Evolutionary conservation across 192 early-diverging fungal genomes (phyloP), one percentile per base, ranked within the genome.

Genomic region (Linnemannia schmuckeri): DNA sequence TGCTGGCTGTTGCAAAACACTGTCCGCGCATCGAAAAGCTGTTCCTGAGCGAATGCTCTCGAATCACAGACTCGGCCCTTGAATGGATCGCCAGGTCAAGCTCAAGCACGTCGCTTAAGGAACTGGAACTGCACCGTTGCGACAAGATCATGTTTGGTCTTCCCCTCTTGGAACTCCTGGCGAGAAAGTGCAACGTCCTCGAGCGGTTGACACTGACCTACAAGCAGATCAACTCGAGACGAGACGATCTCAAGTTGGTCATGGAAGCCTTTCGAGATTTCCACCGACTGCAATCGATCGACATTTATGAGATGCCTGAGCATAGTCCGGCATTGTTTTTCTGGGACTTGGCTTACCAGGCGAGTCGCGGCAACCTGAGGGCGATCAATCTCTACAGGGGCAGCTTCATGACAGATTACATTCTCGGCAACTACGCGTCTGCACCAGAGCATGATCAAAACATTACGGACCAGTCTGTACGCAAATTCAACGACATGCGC

Each of bases 21-120:
- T 92, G 91, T 75, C 90, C 82, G 4, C 44, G 70, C 3, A 78
- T 92, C 9, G 81, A 91, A 57, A 83, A 90, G 46, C 76, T 92
- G 30, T 90, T 85, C 78, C 77, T 92, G 37, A 76, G 86, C 12
- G 90, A 90, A 33, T 92, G 91, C 71, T 83, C 84, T 8, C 79
- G 88, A 5, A 79, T 92, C 20, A 87, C 86, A 15, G 91, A 92
- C 33, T 20, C 73, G 8, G 89, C 91, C 3, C 47, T 92, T 6
- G 77, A 78, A 24, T 82, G 82, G 41, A 89, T 92, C 22, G 90
- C 90, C 0, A 46, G 80, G 6, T 72, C 84, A 4, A 79, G 88
- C 55, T 90, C 90, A 0, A 81, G 76, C 37, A 6, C 20, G 7
- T 78, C 76, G 4, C 76, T 87, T 4, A 81, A 46, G 55, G 85